Conservation (phyloP, 106 monocot species). For the Iris macrosiphon region DNA sequence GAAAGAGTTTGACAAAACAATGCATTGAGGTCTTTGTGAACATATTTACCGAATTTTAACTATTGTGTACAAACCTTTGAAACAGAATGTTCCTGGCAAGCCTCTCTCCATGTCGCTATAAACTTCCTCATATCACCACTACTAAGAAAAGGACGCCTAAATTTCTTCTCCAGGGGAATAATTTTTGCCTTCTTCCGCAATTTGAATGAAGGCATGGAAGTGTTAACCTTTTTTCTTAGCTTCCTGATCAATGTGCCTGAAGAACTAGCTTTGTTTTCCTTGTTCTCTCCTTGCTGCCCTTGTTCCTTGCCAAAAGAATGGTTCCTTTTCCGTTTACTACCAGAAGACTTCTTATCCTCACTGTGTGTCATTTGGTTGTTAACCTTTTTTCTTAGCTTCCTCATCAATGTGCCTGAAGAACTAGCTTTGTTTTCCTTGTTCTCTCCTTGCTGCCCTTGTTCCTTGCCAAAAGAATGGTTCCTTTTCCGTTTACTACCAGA, state of each 20-base stretch:
- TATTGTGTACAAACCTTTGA: constrained; percentile 37
- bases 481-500: constrained; percentile 49
- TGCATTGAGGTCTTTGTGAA: no score
- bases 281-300: constrained; percentile 8
- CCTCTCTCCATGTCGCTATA: constrained; percentile 66
- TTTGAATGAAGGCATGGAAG: no score
- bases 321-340: constrained; percentile 51
- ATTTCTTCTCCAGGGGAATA: constrained; percentile 2
- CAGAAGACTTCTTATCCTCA: not conserved
- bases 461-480: no score
- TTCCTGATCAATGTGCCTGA: no score
- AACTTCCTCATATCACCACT: constrained; percentile 35
- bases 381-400: no score
- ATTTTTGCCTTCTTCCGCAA: constrained; percentile 16
- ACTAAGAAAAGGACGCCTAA: constrained; percentile 11
- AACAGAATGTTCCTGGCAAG: constrained; percentile 45
- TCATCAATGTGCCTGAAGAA: no score
- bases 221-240: no score
- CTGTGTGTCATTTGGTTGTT: no score
- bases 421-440: constrained; percentile 6
- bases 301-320: no score
- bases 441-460: constrained; percentile 11
- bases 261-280: no score
- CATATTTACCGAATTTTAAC: no score
- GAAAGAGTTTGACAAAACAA: no score